Conservation (phyloP, 2,329 filamentous ascomycete genomes). For the Sporothrix euskadiensis region DNA sequence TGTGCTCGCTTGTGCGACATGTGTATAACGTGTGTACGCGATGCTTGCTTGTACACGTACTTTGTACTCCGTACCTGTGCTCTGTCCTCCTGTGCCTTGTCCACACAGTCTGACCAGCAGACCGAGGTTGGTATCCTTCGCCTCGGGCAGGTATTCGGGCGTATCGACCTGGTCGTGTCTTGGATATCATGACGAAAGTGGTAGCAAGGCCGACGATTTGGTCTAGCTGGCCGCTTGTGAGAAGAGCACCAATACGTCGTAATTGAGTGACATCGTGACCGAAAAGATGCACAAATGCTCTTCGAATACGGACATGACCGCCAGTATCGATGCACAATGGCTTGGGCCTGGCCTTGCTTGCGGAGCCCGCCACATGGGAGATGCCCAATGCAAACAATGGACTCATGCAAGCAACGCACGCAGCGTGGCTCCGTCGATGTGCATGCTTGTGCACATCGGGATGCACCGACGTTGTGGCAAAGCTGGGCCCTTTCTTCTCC, state of each 20-base stretch:
- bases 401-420: slow-evolving; percentile 8
- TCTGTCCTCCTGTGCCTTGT: not conserved
- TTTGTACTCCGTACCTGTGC: not conserved
- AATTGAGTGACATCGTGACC: not conserved
- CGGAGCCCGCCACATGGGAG: slow-evolving; percentile 2
- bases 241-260: not conserved
- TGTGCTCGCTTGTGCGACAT: not conserved
- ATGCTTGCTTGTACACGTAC: not conserved
- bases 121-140: not conserved
- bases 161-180: slow-evolving; percentile 14
- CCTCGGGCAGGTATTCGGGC: not conserved
- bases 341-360: not conserved
- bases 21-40: not conserved
- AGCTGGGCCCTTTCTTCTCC: not conserved
- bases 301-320: not conserved
- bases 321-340: not conserved
- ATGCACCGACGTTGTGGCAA: slow-evolving; percentile 3
- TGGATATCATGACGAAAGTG: not conserved
- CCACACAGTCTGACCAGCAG: slow-evolving; percentile 1
- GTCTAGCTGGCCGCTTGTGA: not conserved
- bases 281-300: not conserved
- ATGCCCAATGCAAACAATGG: not conserved
- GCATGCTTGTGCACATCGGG: not conserved
- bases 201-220: not conserved
- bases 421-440: not conserved